phyloP scores from a whole-genome alignment of 192 early-diverging fungal genomes.

The Allomyces arbusculus region DNA sequence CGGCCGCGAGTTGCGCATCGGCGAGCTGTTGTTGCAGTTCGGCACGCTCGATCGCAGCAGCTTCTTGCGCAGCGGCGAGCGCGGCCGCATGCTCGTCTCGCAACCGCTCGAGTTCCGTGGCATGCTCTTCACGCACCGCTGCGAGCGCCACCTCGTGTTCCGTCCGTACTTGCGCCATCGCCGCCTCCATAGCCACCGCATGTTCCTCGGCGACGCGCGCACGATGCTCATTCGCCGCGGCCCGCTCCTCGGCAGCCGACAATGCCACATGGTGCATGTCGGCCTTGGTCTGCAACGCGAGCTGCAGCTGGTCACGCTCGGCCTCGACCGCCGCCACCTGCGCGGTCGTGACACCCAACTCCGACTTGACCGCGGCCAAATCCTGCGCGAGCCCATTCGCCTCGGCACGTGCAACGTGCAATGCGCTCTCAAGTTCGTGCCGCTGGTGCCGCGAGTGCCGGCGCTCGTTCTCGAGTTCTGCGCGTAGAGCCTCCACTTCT shows the following conservation, averaged over 20 bases:
- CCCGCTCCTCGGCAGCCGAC: too few species aligned
- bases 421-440: background rate
- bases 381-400: background rate
- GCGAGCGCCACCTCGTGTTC: background rate
- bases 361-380: background rate
- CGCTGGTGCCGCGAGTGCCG: background rate
- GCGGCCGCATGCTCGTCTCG: background rate
- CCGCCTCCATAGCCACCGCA: too few species aligned
- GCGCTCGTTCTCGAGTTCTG: background rate
- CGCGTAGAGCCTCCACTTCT: background rate
- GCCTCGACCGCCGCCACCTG: background rate
- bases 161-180: too few species aligned
- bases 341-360: background rate
- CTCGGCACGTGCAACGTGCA: background rate
- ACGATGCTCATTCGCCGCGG: too few species aligned
- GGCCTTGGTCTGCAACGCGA: background rate
- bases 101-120: background rate
- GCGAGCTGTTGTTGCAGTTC: background rate
- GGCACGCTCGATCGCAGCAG: background rate
- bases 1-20: background rate
- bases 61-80: background rate
- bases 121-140: background rate
- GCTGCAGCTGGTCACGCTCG: background rate
- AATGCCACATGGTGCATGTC: background rate
- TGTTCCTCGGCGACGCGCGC: too few species aligned